Percentiles rank a stretch among this genome's conserved stretches.
Conservation (phyloP, 148 eudicot species). For the Chenopodium suecicum region DNA sequence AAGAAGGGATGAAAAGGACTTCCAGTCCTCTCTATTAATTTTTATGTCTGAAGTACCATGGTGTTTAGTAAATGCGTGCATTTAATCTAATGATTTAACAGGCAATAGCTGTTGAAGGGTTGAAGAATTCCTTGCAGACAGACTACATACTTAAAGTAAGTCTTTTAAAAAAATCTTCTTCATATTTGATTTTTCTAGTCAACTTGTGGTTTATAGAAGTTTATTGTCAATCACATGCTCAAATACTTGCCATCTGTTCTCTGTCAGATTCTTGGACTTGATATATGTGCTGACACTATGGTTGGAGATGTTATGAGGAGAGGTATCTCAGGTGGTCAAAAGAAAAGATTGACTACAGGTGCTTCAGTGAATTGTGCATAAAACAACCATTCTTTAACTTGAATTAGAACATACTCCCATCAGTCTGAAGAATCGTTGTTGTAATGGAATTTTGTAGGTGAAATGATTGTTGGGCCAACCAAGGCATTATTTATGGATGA, state of each 20-base stretch:
- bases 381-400: not conserved
- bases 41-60: not conserved
- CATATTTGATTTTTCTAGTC: not conserved
- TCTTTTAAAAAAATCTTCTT: constrained; percentile 14
- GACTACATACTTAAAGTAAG: constrained; percentile 78
- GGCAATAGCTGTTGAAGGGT: constrained; percentile 74
- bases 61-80: not conserved
- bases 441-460: constrained; percentile 43
- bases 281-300: constrained; percentile 66
- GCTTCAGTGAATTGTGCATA: not conserved
- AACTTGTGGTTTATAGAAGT: not conserved
- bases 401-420: not conserved
- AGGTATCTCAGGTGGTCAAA: constrained; percentile 90
- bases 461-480: constrained; percentile 89
- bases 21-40: not conserved
- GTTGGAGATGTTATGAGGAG: constrained; percentile 80
- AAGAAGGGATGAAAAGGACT: not conserved
- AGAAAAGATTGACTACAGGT: constrained; percentile 86
- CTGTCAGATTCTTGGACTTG: constrained; percentile 79
- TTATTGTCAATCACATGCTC: not conserved
- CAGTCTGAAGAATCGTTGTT: not conserved
- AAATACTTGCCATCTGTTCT: not conserved
- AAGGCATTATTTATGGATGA: constrained; percentile 85
- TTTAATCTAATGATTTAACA: constrained; percentile 26
- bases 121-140: constrained; percentile 63